Evolutionary conservation across 2,329 filamentous ascomycete genomes (phyloP).

Genomic region (Fusarium brevicatenulatum): DNA sequence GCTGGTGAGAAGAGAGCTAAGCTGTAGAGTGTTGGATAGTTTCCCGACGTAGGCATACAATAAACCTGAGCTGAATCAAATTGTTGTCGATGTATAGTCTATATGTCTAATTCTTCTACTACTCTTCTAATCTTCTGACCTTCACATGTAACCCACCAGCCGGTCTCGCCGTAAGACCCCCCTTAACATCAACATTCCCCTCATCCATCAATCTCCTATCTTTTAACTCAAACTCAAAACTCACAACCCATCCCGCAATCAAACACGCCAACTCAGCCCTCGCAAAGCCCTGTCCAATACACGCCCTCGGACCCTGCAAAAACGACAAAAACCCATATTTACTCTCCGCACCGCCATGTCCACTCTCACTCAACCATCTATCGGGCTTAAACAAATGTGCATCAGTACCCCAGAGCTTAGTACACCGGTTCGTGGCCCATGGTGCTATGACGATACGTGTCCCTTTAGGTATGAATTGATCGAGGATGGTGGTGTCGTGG

Average conservation of each 20-base stretch:
- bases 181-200: slow-evolving; percentile 71
- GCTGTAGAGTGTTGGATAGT: not conserved
- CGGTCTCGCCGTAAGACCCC: slow-evolving; percentile 77
- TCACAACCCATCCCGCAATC: slow-evolving; percentile 80
- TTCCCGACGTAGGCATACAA: too few relatives aligned
- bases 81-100: not conserved
- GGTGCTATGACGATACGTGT: slow-evolving; percentile 74
- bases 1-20: not conserved
- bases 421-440: slow-evolving; percentile 75
- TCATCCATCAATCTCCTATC: slow-evolving; percentile 72
- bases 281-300: slow-evolving; percentile 84
- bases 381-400: slow-evolving; percentile 81
- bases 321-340: slow-evolving; percentile 86
- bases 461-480: slow-evolving; percentile 73
- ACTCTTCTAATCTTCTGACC: slow-evolving; percentile 55
- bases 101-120: not conserved
- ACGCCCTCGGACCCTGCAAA: slow-evolving; percentile 84
- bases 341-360: slow-evolving; percentile 75
- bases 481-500: slow-evolving; percentile 71
- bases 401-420: slow-evolving; percentile 77
- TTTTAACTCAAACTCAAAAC: slow-evolving; percentile 71
- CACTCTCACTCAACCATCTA: slow-evolving; percentile 70
- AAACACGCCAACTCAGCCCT: slow-evolving; percentile 86
- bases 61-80: too few relatives aligned
- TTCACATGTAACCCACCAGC: slow-evolving; percentile 76